Evolutionary conservation across 495 filamentous ascomycete species (phyloP).

Genomic region (Margaritispora aquatica): DNA sequence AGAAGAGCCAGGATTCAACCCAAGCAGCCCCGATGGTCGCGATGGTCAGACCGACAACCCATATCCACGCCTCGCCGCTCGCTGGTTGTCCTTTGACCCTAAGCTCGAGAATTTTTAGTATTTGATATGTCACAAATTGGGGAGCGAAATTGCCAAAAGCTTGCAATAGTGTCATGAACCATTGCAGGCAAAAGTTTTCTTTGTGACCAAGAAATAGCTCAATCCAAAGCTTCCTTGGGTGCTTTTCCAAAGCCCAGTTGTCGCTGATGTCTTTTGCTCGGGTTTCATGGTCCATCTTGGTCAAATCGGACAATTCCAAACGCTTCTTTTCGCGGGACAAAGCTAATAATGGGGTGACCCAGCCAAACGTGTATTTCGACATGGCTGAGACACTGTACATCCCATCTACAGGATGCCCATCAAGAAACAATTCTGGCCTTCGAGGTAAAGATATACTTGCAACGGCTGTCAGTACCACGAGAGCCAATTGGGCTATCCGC

Average conservation of each 20-base stretch:
- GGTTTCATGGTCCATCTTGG: conserved; percentile 46
- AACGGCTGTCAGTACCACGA: conserved; percentile 24
- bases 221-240: conserved; percentile 53
- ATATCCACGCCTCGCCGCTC: conserved; percentile 53
- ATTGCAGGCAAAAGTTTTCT: conserved; percentile 46
- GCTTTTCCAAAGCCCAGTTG: conserved; percentile 43
- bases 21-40: conserved; percentile 48
- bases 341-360: conserved; percentile 49
- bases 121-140: conserved; percentile 59
- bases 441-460: conserved; percentile 46
- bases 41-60: conserved; percentile 57
- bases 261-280: conserved; percentile 40
- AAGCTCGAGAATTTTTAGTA: conserved; percentile 58
- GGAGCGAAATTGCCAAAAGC: conserved; percentile 60
- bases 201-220: conserved; percentile 51
- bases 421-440: conserved; percentile 57
- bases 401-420: conserved; percentile 55
- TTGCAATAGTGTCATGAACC: conserved; percentile 41
- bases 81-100: conserved; percentile 34
- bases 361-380: conserved; percentile 57
- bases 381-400: conserved; percentile 55
- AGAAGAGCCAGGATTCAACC: conserved; percentile 56
- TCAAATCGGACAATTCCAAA: conserved; percentile 55
- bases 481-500: conserved; percentile 31
- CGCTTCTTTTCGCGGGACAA: conserved; percentile 44